Base-by-base conservation (phyloP, 208 protist genomes). In the Polymyxa betae region DNA sequence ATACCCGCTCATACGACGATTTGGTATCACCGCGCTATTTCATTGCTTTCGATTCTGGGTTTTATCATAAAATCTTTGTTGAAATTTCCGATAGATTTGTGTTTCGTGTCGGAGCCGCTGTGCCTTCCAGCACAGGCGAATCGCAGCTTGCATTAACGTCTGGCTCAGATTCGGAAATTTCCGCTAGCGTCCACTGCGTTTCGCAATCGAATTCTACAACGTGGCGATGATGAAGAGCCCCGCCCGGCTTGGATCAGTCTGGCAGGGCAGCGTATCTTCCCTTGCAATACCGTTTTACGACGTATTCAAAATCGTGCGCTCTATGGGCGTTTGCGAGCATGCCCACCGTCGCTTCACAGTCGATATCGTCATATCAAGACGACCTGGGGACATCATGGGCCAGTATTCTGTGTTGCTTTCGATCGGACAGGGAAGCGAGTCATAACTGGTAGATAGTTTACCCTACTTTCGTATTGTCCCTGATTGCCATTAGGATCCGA, bases 341-440 rank as follows among this genome's bases (percentile, higher is more conserved):
- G 72, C 35, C 72, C 72, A 20, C 72, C 35, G 16, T 43, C 35
- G 5, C 72, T 45, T 82, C n/a, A 66, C 29, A 29, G 72, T 5
- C n/a, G 35, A n/a, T 82, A 82, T 43, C 72, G 72, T 5, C 72
- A 43, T 43, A 20, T 82, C 16, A 43, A 35, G 72, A 82, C 72
- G 16, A 35, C 35, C 72, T n/a, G 35, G 16, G 72, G 72, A 35
- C 35, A 43, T 43, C n/a, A 45, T 20, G 72, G 35, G 5, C 35
- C 72, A 5, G 40, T 82, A 20, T 82, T 45, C 35, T 82, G 72
- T 82, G n/a, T 82, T 43, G 40, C 72, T 5, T 82, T 82, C n/a
- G 72, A 82, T 35, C 5, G 72, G 16, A 82, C 72, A 43, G 72
- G 72, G 72, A 35, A 43, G 35, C 72, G 72, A 12, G n/a, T 82